phyloP scores from a whole-genome alignment of 148 eudicot genomes.

The Camellia sinensis region DNA sequence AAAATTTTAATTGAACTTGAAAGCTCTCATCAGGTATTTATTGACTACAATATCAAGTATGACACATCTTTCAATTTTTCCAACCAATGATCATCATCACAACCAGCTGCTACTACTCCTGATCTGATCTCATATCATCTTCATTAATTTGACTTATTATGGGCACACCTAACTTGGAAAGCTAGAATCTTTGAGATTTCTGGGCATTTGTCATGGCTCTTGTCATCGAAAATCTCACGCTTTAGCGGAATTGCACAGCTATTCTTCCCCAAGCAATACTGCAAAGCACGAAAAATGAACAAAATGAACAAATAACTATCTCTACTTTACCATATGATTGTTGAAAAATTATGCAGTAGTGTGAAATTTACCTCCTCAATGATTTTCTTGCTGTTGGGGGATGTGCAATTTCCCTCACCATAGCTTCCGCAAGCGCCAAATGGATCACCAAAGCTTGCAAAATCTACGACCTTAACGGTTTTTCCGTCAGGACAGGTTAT shows the following conservation, averaged over 20 bases:
- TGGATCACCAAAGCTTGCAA: conserved; percentile 70
- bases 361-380: conserved; percentile 42
- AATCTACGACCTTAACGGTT: conserved; percentile 44
- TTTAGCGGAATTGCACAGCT: conserved; percentile 51
- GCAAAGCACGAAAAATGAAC: background rate
- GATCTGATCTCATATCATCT: background rate
- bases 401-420: conserved; percentile 36
- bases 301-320: no score
- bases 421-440: conserved; percentile 64
- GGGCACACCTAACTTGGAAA: conserved; percentile 58
- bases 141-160: background rate
- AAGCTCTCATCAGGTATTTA: no score
- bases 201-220: conserved; percentile 38
- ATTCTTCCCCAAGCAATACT: conserved; percentile 59
- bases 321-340: background rate
- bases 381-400: conserved; percentile 34
- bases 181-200: conserved; percentile 45
- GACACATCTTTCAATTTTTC: no score
- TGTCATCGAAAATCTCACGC: conserved; percentile 27
- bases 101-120: background rate
- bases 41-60: no score
- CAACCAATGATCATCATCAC: background rate
- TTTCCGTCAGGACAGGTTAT: conserved; percentile 51
- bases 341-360: background rate
- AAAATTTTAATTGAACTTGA: no score